Evolutionary conservation across 1,139 yeast species (phyloP).

Genomic region (Torulaspora globosa): DNA sequence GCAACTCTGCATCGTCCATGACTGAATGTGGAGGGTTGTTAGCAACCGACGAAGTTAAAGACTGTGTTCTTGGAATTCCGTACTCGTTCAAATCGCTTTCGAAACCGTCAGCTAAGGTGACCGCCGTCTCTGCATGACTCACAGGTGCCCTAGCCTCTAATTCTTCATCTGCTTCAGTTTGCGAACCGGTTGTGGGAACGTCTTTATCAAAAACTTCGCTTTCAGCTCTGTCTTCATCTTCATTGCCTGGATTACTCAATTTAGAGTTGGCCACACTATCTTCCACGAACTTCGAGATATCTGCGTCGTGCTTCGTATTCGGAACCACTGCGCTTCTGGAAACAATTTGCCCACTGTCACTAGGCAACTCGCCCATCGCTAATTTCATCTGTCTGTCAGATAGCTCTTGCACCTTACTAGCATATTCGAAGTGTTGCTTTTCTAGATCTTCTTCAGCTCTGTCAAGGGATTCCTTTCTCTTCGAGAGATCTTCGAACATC

Average conservation of each 20-base stretch:
- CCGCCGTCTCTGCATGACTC: slow-evolving; percentile 32
- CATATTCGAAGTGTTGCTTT: slow-evolving; percentile 40
- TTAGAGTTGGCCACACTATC: slow-evolving; percentile 27
- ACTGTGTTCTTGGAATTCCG: slow-evolving; percentile 56
- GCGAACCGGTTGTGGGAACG: slow-evolving; percentile 36
- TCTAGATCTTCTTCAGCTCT: slow-evolving; percentile 40
- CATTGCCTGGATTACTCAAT: slow-evolving; percentile 18
- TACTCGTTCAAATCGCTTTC: slow-evolving; percentile 37
- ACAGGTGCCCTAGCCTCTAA: slow-evolving; percentile 35
- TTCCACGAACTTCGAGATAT: slow-evolving; percentile 27
- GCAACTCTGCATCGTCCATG: slow-evolving; percentile 36
- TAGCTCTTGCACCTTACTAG: slow-evolving; percentile 39
- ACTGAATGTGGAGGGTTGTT: slow-evolving; percentile 87
- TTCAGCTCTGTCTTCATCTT: slow-evolving; percentile 29
- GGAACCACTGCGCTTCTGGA: slow-evolving; percentile 24
- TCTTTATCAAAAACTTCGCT: slow-evolving; percentile 37
- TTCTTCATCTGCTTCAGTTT: slow-evolving; percentile 39
- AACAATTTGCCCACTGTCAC: slow-evolving; percentile 37
- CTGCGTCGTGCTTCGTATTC: slow-evolving; percentile 16
- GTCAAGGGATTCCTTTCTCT: slow-evolving; percentile 38
- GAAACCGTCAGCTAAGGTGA: slow-evolving; percentile 30
- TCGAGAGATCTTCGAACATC: slow-evolving; percentile 36
- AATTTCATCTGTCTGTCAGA: slow-evolving; percentile 38
- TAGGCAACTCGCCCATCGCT: slow-evolving; percentile 35
- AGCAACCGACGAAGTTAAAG: slow-evolving; percentile 85